Evolutionary conservation across 2,329 filamentous ascomycete species (phyloP).

Genomic region (Beauveria scarabaeidicola): DNA sequence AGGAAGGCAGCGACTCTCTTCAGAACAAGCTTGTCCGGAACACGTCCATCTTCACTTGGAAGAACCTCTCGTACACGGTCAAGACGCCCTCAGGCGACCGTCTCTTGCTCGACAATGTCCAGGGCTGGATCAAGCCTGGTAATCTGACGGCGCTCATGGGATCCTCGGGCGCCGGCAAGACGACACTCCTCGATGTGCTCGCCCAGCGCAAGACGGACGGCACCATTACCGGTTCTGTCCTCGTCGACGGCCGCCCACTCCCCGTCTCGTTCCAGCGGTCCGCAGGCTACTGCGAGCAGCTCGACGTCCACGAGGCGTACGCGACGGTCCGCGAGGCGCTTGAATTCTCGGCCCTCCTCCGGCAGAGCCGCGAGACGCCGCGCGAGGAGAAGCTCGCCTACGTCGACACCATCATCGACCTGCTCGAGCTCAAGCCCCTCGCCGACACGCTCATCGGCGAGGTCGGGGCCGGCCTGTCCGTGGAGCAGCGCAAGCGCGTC

Average conservation of each 20-base stretch:
- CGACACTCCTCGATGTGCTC: constrained; percentile 73
- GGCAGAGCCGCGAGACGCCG: constrained; percentile 57
- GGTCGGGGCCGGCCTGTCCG: constrained; percentile 43
- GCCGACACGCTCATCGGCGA: constrained; percentile 39
- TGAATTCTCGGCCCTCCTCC: constrained; percentile 63
- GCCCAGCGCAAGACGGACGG: constrained; percentile 74
- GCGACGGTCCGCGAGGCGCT: constrained; percentile 71
- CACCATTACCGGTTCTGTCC: constrained; percentile 63
- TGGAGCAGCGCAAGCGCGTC: constrained; percentile 46
- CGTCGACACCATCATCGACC: constrained; percentile 69
- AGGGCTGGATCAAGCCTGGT: constrained; percentile 77
- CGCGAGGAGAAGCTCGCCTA: constrained; percentile 64
- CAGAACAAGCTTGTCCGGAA: constrained; percentile 44
- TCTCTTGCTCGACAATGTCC: constrained; percentile 66
- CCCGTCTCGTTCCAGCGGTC: constrained; percentile 70
- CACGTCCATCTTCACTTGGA: constrained; percentile 66
- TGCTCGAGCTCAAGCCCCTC: constrained; percentile 41
- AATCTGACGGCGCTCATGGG: constrained; percentile 75
- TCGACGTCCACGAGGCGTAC: constrained; percentile 67
- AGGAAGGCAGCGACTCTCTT: constrained; percentile 13
- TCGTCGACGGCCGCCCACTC: constrained; percentile 64
- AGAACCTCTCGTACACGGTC: constrained; percentile 62
- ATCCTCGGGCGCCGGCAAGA: constrained; percentile 75
- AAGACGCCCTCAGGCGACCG: constrained; percentile 53
- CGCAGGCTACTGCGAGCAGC: constrained; percentile 73